phyloP scores from a whole-genome alignment of 2,329 filamentous ascomycete genomes.

The Alternaria ventricosa region DNA sequence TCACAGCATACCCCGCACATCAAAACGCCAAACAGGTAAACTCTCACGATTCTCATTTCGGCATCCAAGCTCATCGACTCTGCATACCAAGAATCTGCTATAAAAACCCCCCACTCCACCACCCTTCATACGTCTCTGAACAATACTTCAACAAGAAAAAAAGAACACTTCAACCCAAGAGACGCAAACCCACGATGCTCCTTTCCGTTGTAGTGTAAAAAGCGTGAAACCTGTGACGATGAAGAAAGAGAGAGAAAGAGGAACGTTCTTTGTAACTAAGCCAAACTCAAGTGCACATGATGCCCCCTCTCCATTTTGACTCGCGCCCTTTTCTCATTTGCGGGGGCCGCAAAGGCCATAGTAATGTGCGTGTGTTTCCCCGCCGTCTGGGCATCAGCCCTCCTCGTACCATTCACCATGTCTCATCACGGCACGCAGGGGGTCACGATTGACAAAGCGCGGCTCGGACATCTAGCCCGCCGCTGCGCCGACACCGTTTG shows the following conservation, averaged over 20 bases:
- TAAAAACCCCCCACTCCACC: neutral
- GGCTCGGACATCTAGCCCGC: slow-evolving; percentile 23
- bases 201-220: neutral
- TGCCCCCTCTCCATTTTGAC: neutral
- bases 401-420: neutral
- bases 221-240: neutral
- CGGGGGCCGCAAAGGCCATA: neutral
- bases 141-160: neutral
- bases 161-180: neutral
- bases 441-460: neutral
- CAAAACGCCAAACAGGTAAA: neutral
- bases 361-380: neutral
- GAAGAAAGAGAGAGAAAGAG: neutral
- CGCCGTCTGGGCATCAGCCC: neutral
- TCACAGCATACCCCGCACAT: neutral
- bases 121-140: neutral
- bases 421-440: neutral
- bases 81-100: neutral
- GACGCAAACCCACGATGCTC: neutral
- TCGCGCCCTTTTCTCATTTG: neutral
- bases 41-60: neutral
- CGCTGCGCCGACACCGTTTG: slow-evolving; percentile 45
- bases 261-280: neutral
- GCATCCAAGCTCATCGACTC: neutral
- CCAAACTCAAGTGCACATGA: neutral